Conservation (phyloP, 2,329 filamentous ascomycete genomes). For the Cercospora berteroae region DNA sequence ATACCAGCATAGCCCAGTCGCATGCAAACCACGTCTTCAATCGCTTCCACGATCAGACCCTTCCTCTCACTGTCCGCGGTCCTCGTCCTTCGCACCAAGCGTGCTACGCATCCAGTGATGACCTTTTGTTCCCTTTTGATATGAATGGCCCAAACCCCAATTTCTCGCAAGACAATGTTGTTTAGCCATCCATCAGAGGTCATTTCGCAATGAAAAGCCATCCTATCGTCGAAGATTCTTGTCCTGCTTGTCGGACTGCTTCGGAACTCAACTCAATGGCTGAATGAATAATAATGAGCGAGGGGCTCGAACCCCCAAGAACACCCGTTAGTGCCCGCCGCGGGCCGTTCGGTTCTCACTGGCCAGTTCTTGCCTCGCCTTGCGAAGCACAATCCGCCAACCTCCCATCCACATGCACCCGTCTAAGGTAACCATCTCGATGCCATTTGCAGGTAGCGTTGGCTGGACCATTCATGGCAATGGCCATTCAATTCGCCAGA, state of each 20-base stretch:
- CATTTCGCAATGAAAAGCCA: not conserved
- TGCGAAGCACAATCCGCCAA: not conserved
- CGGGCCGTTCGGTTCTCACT: not conserved
- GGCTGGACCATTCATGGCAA: not conserved
- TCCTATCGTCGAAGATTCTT: not conserved
- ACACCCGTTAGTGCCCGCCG: not conserved
- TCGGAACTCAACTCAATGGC: not conserved
- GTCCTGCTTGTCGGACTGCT: not conserved
- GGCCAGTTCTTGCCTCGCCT: not conserved
- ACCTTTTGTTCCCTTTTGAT: not conserved
- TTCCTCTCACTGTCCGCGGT: not conserved
- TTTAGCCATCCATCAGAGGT: not conserved
- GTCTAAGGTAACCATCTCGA: not conserved
- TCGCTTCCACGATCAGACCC: slow-evolving; percentile 20
- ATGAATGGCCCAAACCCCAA: not conserved
- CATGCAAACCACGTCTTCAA: slow-evolving; percentile 28
- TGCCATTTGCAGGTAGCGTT: not conserved
- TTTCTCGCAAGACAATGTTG: not conserved
- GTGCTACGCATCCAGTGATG: not conserved
- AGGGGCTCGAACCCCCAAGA: not conserved
- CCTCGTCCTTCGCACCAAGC: not conserved
- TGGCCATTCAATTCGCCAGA: not conserved
- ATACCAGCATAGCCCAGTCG: slow-evolving; percentile 27
- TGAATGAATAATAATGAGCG: not conserved
- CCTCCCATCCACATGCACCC: not conserved